A percentile compares a stretch with the other conserved stretches of the same genome.
Evolutionary conservation across 192 early-diverging fungal genomes (phyloP).

Genomic region (Podochytrium sp.): DNA sequence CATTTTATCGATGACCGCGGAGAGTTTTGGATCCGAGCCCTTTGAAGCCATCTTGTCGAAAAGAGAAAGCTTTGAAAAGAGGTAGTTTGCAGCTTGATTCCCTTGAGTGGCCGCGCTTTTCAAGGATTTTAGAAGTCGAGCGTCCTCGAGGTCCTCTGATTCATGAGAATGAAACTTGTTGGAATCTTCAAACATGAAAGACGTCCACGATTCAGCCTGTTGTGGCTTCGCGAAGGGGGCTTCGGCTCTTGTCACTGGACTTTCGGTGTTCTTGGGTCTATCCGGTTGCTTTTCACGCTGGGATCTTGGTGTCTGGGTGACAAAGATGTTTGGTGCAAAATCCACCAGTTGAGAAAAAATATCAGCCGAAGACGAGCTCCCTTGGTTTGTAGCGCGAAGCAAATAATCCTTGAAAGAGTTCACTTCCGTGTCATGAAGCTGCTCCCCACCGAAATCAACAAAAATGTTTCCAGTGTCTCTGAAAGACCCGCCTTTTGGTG

Average conservation of each 20-base stretch:
- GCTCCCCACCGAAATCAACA: not conserved
- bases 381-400: not conserved
- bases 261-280: too few species aligned
- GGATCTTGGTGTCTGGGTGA: not conserved
- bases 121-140: not conserved
- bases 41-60: not conserved
- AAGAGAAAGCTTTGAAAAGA: not conserved
- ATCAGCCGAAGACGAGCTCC: not conserved
- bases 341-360: conserved; percentile 7
- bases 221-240: too few species aligned
- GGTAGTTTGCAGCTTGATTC: not conserved
- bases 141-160: too few species aligned
- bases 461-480: not conserved
- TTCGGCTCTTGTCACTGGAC: too few species aligned
- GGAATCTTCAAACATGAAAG: too few species aligned
- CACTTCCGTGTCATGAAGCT: too few species aligned
- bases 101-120: not conserved
- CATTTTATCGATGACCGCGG: not conserved
- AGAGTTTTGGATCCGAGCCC: not conserved
- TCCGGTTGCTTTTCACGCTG: too few species aligned
- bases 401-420: not conserved
- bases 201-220: too few species aligned
- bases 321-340: not conserved
- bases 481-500: not conserved
- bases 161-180: too few species aligned